A percentile compares a stretch with the other conserved stretches of the same genome.
phyloP scores from a whole-genome alignment of 169 alveolate species.

The Eimeria necatrix region DNA sequence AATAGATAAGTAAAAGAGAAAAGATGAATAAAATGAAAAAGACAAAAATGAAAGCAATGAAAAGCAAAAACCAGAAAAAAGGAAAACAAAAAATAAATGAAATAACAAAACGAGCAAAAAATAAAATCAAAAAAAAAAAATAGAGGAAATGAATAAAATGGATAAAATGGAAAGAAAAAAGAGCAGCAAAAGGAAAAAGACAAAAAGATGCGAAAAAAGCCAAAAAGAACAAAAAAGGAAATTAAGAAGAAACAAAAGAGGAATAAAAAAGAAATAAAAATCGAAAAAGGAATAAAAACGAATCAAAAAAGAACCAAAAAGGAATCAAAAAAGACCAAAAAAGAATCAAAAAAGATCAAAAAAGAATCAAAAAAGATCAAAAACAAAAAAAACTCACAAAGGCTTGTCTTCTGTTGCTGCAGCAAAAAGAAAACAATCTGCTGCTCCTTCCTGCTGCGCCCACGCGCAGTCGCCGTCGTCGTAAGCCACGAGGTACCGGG shows the following conservation, averaged over 20 bases:
- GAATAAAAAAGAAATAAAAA: too few species aligned
- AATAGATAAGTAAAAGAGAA: too few species aligned
- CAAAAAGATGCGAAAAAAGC: too few species aligned
- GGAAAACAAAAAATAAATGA: background rate
- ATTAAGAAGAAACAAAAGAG: too few species aligned
- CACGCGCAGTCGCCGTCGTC: constrained; percentile 63
- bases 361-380: background rate
- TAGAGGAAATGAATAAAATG: background rate
- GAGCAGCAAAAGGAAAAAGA: too few species aligned
- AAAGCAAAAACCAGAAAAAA: background rate
- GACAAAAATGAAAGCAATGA: too few species aligned
- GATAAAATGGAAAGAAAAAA: too few species aligned
- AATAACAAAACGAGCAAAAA: background rate
- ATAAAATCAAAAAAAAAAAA: background rate
- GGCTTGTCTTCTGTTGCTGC: background rate
- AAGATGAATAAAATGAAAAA: too few species aligned
- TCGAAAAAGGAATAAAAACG: too few species aligned
- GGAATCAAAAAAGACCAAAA: background rate
- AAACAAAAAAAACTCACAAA: background rate
- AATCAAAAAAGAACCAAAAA: background rate
- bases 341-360: too few species aligned
- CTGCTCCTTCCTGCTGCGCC: background rate
- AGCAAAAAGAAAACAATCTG: background rate
- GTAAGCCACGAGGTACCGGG: background rate
- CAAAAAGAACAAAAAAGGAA: too few species aligned